These are phyloP conservation scores for Cyclotella kingstonii DNA, from an alignment of 108 stramenopile species.

Conservation along the genomic window DNA sequence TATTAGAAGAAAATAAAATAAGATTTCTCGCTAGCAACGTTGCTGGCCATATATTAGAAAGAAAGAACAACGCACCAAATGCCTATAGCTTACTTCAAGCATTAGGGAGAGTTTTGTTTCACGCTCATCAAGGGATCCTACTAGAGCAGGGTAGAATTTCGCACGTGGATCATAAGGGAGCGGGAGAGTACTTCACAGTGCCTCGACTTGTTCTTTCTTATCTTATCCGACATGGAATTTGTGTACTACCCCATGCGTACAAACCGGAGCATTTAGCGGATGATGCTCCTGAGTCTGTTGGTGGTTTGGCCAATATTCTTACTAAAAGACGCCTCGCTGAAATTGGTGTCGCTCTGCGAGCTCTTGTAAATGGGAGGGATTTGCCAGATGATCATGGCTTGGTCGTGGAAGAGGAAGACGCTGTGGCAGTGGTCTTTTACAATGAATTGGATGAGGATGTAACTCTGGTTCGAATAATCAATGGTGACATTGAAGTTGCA, in stretches of 20 bases:
- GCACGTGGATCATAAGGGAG: constrained; percentile 8
- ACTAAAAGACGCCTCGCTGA: constrained; percentile 35
- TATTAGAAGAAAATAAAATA: constrained; percentile 26
- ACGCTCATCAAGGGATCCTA: constrained; percentile 22
- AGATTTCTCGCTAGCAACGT: constrained; percentile 36
- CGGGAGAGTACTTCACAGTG: constrained; percentile 37
- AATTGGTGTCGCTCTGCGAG: constrained; percentile 28
- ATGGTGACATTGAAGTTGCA: neutral
- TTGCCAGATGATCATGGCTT: constrained; percentile 40
- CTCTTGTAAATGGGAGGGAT: constrained; percentile 30
- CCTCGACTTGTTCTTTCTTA: constrained; percentile 34
- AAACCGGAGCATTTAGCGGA: constrained; percentile 43
- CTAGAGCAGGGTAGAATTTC: neutral
- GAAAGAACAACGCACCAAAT: constrained; percentile 17
- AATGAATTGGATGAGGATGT: constrained; percentile 24
- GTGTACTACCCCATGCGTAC: constrained; percentile 33
- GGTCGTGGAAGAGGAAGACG: constrained; percentile 31
- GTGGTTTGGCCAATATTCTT: constrained; percentile 23
- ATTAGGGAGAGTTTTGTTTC: constrained; percentile 27
- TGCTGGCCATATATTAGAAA: constrained; percentile 28
- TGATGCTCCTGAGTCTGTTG: constrained; percentile 38
- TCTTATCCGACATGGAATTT: constrained; percentile 27
- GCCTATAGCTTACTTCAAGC: constrained; percentile 33
- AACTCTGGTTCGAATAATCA: constrained; percentile 1
- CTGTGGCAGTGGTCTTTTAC: constrained; percentile 32